A percentile compares a stretch with the other conserved stretches of the same genome.
These are phyloP conservation scores for Beauveria sp. DNA, from an alignment of 2,329 filamentous ascomycete species.

Conservation along the genomic window DNA sequence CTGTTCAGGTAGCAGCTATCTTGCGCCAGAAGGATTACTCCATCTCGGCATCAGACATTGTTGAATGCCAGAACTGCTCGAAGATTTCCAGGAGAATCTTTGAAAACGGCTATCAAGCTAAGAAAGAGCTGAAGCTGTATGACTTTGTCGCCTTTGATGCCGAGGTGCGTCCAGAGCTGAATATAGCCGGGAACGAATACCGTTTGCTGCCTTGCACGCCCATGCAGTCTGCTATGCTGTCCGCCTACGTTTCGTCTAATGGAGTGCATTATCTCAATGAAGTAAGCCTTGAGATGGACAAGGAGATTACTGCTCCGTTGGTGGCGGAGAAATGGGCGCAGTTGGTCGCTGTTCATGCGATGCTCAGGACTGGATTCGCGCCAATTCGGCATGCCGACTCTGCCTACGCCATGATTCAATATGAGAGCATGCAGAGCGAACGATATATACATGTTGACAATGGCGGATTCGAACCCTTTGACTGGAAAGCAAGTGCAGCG, in stretches of 20 bases:
- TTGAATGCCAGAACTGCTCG: constrained; percentile 50
- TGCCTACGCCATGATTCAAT: constrained; percentile 47
- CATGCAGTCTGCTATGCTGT: constrained; percentile 72
- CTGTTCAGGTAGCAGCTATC: constrained; percentile 64
- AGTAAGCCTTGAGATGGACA: constrained; percentile 45
- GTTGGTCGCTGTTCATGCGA: constrained; percentile 51
- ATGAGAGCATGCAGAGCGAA: not conserved
- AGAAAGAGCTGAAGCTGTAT: constrained; percentile 18
- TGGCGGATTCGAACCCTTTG: not conserved
- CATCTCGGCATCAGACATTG: constrained; percentile 64
- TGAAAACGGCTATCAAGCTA: not conserved
- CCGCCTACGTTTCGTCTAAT: constrained; percentile 60
- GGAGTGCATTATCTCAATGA: constrained; percentile 72
- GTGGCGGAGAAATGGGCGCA: constrained; percentile 53
- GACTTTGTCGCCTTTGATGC: constrained; percentile 34
- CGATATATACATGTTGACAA: not conserved
- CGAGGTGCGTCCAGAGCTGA: constrained; percentile 24
- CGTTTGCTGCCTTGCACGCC: constrained; percentile 72
- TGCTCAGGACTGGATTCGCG: constrained; percentile 70
- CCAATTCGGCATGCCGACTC: constrained; percentile 49
- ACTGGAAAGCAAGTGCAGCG: not conserved
- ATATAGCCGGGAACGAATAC: constrained; percentile 14
- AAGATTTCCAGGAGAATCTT: constrained; percentile 24
- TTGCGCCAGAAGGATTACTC: constrained; percentile 52
- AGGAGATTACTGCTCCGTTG: constrained; percentile 26